A percentile compares a stretch with the other conserved stretches of the same genome.
Conservation (phyloP, 805 yeast genomes). For the Lipomyces chichibuensis region DNA sequence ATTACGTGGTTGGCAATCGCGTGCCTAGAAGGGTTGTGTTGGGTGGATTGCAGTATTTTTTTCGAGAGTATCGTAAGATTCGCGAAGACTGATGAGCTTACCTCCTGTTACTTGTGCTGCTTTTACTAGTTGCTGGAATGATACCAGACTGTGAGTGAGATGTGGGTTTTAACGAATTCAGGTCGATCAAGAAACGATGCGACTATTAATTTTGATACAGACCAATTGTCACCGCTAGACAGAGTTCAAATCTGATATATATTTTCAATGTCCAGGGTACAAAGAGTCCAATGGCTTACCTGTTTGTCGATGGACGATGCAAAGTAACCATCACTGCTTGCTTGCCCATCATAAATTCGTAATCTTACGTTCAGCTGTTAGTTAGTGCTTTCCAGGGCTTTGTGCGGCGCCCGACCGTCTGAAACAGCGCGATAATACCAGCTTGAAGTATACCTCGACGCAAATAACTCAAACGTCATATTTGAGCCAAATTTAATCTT, state of each 20-base stretch:
- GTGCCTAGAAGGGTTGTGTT: not conserved
- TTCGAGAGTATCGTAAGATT: not conserved
- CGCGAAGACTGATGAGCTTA: not conserved
- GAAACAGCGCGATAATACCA: too few relatives aligned
- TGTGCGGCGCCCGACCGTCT: too few relatives aligned
- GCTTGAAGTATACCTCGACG: too few relatives aligned
- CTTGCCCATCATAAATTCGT: too few relatives aligned
- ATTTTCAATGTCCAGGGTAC: not conserved
- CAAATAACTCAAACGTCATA: not conserved
- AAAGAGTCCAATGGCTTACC: not conserved
- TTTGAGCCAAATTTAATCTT: not conserved
- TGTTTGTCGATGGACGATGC: too few relatives aligned
- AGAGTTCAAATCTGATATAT: not conserved
- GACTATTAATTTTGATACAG: not conserved
- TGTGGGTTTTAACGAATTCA: not conserved
- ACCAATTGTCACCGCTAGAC: not conserved
- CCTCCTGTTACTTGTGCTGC: not conserved
- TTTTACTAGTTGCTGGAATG: not conserved
- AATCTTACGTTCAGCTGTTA: too few relatives aligned
- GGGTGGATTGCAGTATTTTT: conserved; percentile 1
- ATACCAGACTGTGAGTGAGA: not conserved
- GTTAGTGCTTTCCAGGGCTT: too few relatives aligned
- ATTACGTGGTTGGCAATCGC: not conserved
- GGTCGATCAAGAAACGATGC: not conserved
- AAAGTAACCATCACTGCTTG: too few relatives aligned